Percentiles rank a stretch among this genome's conserved stretches.
phyloP scores from a whole-genome alignment of 306 rosid species.

The Trichosanthes cucumerina region DNA sequence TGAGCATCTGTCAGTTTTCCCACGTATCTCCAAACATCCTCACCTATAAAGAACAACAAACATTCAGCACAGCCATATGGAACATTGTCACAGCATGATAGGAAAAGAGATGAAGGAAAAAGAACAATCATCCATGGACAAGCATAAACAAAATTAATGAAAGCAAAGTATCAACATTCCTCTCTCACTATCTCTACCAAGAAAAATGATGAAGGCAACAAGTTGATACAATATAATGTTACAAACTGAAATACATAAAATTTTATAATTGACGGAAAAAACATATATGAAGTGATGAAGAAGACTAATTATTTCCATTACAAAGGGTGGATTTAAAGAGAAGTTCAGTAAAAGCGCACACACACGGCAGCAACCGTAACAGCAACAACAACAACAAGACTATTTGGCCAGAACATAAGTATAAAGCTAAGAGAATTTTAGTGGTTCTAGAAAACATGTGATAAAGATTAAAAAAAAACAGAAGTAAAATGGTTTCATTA shows the following conservation, averaged over 20 bases:
- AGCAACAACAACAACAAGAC: neutral
- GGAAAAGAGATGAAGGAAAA: neutral
- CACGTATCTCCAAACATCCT: constrained; percentile 95
- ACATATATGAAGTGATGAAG: neutral
- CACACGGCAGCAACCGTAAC: neutral
- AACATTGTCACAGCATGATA: neutral
- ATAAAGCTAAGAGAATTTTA: neutral
- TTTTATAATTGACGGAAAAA: neutral
- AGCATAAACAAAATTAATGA: neutral
- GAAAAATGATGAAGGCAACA: neutral
- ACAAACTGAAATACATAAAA: neutral
- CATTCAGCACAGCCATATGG: neutral
- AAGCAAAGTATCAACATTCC: neutral
- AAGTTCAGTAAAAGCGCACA: neutral
- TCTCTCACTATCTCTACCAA: neutral
- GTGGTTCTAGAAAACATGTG: neutral
- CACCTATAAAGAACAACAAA: constrained; percentile 39
- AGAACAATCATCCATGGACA: neutral
- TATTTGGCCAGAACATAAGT: neutral
- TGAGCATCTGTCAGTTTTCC: constrained; percentile 98
- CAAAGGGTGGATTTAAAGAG: neutral
- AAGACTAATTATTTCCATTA: neutral
- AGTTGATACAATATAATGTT: neutral
- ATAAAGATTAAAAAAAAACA: neutral
- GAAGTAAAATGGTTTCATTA: neutral